Percentiles rank a stretch among this genome's conserved stretches.
These are phyloP conservation scores for Plasmodium fragile DNA, from an alignment of 169 alveolate species.

Conservation along the genomic window DNA sequence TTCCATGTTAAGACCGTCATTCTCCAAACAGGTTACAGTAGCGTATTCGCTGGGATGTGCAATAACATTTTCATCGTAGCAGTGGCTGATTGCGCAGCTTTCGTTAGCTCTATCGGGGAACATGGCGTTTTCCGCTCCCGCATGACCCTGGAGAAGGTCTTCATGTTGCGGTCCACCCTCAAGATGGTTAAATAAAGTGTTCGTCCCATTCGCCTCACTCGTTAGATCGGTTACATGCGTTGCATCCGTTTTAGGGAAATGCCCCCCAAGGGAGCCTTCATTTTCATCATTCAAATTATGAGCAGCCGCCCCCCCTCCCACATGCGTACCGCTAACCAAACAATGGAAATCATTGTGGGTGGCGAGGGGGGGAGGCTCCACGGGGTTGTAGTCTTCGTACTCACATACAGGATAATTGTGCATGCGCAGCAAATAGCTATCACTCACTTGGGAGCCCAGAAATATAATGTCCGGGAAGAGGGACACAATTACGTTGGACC, in stretches of 20 bases:
- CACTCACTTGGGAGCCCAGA: constrained; percentile 71
- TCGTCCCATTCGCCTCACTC: not conserved
- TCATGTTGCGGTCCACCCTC: not conserved
- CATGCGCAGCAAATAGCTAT: constrained; percentile 58
- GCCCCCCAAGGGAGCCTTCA: not conserved
- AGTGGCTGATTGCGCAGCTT: not conserved
- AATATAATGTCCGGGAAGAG: constrained; percentile 52
- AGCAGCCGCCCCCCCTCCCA: not conserved
- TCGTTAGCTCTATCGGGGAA: not conserved
- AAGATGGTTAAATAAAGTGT: not conserved
- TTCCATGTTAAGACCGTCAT: not conserved
- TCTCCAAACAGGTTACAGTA: not conserved
- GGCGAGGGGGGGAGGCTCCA: constrained; percentile 9
- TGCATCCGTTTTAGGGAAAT: not conserved
- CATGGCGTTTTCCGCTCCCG: not conserved
- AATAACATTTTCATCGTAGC: not conserved
- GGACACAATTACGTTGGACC: constrained; percentile 50
- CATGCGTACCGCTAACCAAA: not conserved
- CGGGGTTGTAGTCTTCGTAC: constrained; percentile 16
- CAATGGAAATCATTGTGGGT: not conserved
- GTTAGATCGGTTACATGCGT: not conserved
- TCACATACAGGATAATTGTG: constrained; percentile 46
- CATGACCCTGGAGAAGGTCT: not conserved
- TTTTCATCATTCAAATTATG: not conserved
- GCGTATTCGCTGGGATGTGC: not conserved